These are phyloP conservation scores for Fusarium clavum DNA, from an alignment of 2,329 filamentous ascomycete species.

Conservation along the genomic window DNA sequence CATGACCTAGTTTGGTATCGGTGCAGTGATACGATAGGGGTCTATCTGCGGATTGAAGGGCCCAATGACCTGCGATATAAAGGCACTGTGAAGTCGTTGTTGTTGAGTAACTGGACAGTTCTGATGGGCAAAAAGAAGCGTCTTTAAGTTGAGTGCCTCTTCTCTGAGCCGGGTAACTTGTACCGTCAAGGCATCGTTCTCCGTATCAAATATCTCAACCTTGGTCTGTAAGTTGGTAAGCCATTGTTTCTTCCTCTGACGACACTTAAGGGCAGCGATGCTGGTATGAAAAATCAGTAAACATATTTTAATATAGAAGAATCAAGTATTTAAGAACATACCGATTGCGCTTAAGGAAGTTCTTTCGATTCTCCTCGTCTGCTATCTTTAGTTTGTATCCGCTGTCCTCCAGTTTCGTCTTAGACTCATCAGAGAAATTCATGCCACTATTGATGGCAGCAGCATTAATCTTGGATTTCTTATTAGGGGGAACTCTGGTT, in stretches of 20 bases:
- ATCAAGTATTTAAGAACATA: background rate
- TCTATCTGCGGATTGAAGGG: conserved; percentile 58
- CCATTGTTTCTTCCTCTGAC: conserved; percentile 99
- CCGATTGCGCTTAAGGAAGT: background rate
- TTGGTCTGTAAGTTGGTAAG: conserved; percentile 93
- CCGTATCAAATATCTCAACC: conserved; percentile 91
- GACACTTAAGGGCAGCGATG: conserved; percentile 92
- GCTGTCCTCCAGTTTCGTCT: background rate
- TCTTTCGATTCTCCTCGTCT: background rate
- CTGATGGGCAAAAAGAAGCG: conserved; percentile 90
- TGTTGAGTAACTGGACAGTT: conserved; percentile 89
- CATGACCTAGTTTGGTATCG: background rate
- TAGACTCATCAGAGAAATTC: background rate
- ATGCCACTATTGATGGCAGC: background rate
- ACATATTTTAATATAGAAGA: background rate
- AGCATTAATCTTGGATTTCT: background rate
- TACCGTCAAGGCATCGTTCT: conserved; percentile 87
- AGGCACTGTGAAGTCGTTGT: background rate
- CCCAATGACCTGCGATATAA: conserved; percentile 47
- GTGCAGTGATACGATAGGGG: background rate
- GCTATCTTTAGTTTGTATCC: background rate
- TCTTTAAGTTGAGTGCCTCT: conserved; percentile 95
- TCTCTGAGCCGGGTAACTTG: conserved; percentile 89
- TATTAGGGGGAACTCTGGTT: background rate
- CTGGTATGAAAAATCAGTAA: background rate